Conservation (phyloP, 192 early-diverging fungal species). For the Coemansia umbellata region DNA sequence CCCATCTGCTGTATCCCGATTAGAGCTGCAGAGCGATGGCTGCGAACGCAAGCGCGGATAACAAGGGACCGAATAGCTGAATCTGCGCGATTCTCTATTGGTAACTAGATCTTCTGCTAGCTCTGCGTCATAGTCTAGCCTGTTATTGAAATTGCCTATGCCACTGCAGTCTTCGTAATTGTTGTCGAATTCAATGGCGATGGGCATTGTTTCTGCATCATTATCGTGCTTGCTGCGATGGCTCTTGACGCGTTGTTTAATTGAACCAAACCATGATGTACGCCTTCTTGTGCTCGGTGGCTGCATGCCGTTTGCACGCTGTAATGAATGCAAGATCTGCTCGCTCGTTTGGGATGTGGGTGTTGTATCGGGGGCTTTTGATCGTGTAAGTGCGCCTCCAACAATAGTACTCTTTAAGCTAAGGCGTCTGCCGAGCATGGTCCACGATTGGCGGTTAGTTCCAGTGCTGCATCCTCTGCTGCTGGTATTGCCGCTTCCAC, state of each 20-base stretch:
- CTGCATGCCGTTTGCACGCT: constrained; percentile 4
- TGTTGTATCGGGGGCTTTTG: neutral
- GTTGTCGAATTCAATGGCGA: no score
- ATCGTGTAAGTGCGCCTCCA: neutral
- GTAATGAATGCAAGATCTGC: constrained; percentile 2
- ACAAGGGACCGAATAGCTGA: neutral
- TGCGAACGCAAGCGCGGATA: constrained; percentile 47
- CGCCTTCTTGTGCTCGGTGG: constrained; percentile 1
- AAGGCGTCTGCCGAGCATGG: constrained; percentile 23
- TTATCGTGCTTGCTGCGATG: neutral
- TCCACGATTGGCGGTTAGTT: constrained; percentile 14
- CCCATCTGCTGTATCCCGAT: constrained; percentile 1
- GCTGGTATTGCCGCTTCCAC: neutral
- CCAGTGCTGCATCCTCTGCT: neutral
- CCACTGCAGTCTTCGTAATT: no score
- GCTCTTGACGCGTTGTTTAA: constrained; percentile 14
- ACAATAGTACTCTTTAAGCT: constrained; percentile 5
- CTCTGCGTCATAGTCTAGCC: no score
- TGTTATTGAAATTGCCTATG: no score
- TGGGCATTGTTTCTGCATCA: constrained; percentile 1
- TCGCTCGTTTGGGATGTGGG: neutral
- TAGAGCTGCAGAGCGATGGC: constrained; percentile 24
- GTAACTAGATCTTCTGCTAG: no score
- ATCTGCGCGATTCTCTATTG: neutral
- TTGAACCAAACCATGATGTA: constrained; percentile 31